phyloP scores from a whole-genome alignment of 164 flowering plant genomes.

The Brasenia schreberi region DNA sequence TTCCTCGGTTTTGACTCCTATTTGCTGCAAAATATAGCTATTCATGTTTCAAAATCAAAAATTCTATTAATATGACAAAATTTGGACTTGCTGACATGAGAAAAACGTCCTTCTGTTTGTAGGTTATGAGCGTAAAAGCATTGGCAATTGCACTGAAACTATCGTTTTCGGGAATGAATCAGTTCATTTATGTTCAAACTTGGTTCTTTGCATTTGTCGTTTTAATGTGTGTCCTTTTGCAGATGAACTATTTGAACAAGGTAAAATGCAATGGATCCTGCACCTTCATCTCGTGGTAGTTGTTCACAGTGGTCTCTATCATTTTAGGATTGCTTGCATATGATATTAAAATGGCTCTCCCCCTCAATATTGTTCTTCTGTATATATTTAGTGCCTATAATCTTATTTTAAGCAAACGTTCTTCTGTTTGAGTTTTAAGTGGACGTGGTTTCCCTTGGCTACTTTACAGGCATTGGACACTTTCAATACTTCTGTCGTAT shows the following conservation, averaged over 20 bases:
- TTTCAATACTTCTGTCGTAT: constrained; percentile 62
- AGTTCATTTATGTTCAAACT: constrained; percentile 50
- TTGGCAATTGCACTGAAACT: constrained; percentile 73
- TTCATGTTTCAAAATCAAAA: too few relatives aligned
- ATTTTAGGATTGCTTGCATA: too few relatives aligned
- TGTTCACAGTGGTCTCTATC: too few relatives aligned
- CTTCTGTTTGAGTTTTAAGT: neutral
- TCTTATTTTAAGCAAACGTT: too few relatives aligned
- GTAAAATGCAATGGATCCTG: constrained; percentile 16
- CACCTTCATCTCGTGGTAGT: too few relatives aligned
- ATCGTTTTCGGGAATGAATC: constrained; percentile 54
- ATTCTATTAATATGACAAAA: too few relatives aligned
- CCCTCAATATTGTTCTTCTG: too few relatives aligned
- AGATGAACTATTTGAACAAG: constrained; percentile 78
- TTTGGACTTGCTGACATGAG: neutral
- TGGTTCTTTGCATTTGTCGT: constrained; percentile 65
- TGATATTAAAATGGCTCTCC: too few relatives aligned
- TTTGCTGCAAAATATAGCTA: neutral
- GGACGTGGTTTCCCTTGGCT: neutral
- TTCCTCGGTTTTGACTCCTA: too few relatives aligned
- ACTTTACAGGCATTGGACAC: constrained; percentile 64
- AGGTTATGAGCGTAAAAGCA: constrained; percentile 90
- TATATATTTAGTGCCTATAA: too few relatives aligned
- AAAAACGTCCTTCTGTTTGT: neutral
- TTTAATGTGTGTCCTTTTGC: constrained; percentile 32